phyloP scores from a whole-genome alignment of 2,329 filamentous ascomycete species.

The Aspergillus novofumigatus region DNA sequence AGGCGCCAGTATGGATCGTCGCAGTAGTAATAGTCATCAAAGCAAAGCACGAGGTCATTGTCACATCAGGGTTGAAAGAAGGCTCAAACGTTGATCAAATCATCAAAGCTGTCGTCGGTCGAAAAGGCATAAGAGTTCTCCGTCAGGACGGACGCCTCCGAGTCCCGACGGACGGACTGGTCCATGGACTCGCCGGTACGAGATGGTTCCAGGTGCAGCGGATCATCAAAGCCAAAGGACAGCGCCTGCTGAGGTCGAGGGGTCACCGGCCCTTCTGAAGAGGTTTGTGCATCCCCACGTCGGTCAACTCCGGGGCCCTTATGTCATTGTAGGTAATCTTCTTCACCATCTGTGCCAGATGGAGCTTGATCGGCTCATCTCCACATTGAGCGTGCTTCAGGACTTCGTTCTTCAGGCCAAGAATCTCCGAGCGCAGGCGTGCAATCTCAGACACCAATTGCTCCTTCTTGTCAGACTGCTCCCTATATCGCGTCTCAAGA shows the following conservation, averaged over 20 bases:
- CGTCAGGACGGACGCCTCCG: constrained; percentile 24
- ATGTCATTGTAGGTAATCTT: constrained; percentile 29
- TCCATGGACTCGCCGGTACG: constrained; percentile 14
- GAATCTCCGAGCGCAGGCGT: constrained; percentile 33
- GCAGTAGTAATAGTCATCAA: not conserved
- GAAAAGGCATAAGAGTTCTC: constrained; percentile 28
- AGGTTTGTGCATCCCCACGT: constrained; percentile 10
- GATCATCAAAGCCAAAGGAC: constrained; percentile 34
- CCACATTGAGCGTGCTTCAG: constrained; percentile 37
- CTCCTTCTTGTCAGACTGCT: constrained; percentile 33
- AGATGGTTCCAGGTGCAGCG: constrained; percentile 24
- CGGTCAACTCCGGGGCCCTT: constrained; percentile 9
- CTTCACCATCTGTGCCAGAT: constrained; percentile 37
- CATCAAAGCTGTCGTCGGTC: constrained; percentile 29
- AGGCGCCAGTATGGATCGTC: not conserved
- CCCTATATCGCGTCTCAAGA: constrained; percentile 43
- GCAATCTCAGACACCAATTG: constrained; percentile 31
- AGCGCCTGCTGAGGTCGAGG: constrained; percentile 10
- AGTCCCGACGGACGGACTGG: constrained; percentile 28
- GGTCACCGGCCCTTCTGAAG: constrained; percentile 9
- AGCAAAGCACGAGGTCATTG: not conserved
- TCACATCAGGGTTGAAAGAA: not conserved
- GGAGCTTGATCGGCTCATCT: constrained; percentile 34
- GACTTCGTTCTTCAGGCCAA: constrained; percentile 39
- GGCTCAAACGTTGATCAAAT: constrained; percentile 30